Percentiles rank a stretch among this genome's conserved stretches.
These are phyloP conservation scores for Aspergillus phoenicis DNA, from an alignment of 2,329 filamentous ascomycete genomes.

Conservation along the genomic window DNA sequence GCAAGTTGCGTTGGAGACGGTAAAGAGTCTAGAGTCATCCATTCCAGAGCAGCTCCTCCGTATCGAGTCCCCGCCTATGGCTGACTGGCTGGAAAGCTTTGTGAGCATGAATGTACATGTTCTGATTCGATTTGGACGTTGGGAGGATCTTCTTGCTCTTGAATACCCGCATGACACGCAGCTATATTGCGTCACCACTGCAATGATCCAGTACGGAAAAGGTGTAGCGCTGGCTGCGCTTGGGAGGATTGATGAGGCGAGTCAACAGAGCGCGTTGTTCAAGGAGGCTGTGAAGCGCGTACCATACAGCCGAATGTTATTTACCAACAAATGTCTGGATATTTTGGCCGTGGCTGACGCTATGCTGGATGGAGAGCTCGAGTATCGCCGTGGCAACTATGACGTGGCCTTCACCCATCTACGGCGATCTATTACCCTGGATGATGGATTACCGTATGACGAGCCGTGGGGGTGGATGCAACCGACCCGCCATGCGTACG, in stretches of 20 bases:
- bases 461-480: slow-evolving; percentile 84
- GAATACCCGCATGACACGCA: slow-evolving; percentile 58
- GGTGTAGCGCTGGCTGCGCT: slow-evolving; percentile 67
- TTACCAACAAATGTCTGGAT: slow-evolving; percentile 67
- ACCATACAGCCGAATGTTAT: slow-evolving; percentile 63
- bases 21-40: slow-evolving; percentile 60
- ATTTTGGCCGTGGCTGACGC: slow-evolving; percentile 63
- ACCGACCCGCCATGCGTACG: slow-evolving; percentile 70
- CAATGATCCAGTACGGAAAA: slow-evolving; percentile 68
- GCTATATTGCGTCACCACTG: slow-evolving; percentile 70
- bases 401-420: slow-evolving; percentile 63
- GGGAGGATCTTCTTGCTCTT: slow-evolving; percentile 66
- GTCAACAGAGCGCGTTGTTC: slow-evolving; percentile 56
- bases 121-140: slow-evolving; percentile 71
- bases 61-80: slow-evolving; percentile 70
- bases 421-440: slow-evolving; percentile 58
- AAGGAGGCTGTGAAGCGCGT: slow-evolving; percentile 55
- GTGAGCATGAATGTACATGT: slow-evolving; percentile 69
- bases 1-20: slow-evolving; percentile 63
- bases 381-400: slow-evolving; percentile 65
- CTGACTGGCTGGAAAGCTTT: slow-evolving; percentile 76
- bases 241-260: slow-evolving; percentile 58
- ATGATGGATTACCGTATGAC: slow-evolving; percentile 68
- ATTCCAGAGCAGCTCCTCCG: slow-evolving; percentile 66
- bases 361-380: slow-evolving; percentile 74